Evolutionary conservation across 495 filamentous ascomycete genomes (phyloP).

Genomic region (Xylaria acuta): DNA sequence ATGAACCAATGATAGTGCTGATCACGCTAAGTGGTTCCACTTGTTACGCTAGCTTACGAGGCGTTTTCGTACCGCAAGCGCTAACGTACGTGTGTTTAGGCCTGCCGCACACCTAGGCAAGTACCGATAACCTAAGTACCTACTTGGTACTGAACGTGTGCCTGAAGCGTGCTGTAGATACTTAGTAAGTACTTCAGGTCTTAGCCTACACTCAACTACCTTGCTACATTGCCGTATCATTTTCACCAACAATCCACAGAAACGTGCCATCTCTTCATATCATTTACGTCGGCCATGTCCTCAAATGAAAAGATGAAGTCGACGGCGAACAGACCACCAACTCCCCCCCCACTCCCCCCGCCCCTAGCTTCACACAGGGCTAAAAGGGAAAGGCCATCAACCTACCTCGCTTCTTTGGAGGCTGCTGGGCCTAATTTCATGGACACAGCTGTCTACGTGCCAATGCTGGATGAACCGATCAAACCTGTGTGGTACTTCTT

Average conservation of each 20-base stretch:
- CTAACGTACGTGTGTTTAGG: too few species aligned
- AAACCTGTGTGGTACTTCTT: slow-evolving; percentile 49
- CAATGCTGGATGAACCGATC: not conserved
- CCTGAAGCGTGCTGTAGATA: too few species aligned
- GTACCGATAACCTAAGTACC: too few species aligned
- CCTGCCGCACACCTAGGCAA: too few species aligned
- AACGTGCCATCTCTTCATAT: not conserved
- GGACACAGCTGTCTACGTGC: slow-evolving; percentile 3
- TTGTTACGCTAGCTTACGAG: too few species aligned
- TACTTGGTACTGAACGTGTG: too few species aligned
- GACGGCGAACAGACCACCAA: not conserved
- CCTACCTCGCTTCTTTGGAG: slow-evolving; percentile 18
- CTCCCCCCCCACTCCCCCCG: slow-evolving; percentile 9
- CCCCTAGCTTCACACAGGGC: slow-evolving; percentile 12
- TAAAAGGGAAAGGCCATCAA: slow-evolving; percentile 1
- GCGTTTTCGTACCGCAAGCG: too few species aligned
- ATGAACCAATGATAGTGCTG: too few species aligned
- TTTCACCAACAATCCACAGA: not conserved
- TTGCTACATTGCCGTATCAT: not conserved
- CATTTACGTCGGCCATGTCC: not conserved
- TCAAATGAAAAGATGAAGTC: slow-evolving; percentile 8
- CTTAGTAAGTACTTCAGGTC: too few species aligned
- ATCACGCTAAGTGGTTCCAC: too few species aligned
- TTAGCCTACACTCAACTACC: slow-evolving; percentile 7
- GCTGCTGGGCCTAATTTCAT: slow-evolving; percentile 15